Base-by-base conservation (phyloP, 805 yeast genomes). In the Maudiozyma bulderi region DNA sequence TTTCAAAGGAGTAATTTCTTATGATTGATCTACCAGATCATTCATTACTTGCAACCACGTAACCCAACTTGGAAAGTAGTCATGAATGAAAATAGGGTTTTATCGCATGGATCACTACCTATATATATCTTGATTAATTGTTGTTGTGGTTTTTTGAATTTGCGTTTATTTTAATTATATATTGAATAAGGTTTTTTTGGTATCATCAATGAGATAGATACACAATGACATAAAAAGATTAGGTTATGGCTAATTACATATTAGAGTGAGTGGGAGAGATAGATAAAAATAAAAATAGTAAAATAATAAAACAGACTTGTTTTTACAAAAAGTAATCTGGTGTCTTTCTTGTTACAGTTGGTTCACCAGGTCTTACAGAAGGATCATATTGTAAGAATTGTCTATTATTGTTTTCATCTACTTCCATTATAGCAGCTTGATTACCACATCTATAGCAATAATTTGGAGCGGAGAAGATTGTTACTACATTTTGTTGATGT, bases 391-490 rank as follows among this genome's bases (percentile, higher is more conserved):
- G 97, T 69, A 91, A 73, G 67, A 89, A 88, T 66, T 83, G 95
- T 77, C 86, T 83, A 67, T 86, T 82, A 69, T 87, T 91, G 65
- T 82, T 84, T 68, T 90, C 97, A 67, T 90, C 96, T 53, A 90
- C 96, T 71, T 90, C 96, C 97, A 90, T 90, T 58, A 90, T 87
- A 38, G 96, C 96, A 42, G 97, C 97, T 73, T 88, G 96, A 71
- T 90, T 90, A 61, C 98, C 98, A 73, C 98, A 90, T 72, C 98
- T 78, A 69, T 90, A 90, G 71, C 98, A 90, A 68, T 90, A 90
- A 69, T 90, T 90, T 52, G 98, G 98, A 31, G 98, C 98, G 52
- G 88, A 80, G 67, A 89, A 90, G 50, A 90, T 88, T 33, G 98
- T 90, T 40, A 90, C 97, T 43, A 90, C 97, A 52, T 81, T 78